phyloP scores from a whole-genome alignment of 352 stramenopile species.

The Globisporangium megalacanthum region DNA sequence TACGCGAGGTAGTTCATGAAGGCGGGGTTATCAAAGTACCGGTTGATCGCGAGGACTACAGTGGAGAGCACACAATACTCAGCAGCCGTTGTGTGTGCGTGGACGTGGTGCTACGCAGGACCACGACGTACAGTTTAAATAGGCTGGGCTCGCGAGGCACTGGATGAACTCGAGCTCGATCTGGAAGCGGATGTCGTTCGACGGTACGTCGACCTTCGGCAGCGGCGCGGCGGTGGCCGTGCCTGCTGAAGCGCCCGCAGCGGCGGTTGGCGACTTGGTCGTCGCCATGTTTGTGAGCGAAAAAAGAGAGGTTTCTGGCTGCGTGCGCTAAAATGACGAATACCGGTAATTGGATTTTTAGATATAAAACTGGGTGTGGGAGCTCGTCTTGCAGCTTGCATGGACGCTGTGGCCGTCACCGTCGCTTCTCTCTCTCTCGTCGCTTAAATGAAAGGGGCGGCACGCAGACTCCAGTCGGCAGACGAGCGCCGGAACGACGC shows the following conservation, averaged over 20 bases:
- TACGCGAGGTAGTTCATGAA: conserved; percentile 91
- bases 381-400: not conserved
- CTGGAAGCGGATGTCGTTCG: conserved; percentile 89
- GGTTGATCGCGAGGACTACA: conserved; percentile 84
- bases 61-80: too few relatives aligned
- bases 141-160: conserved; percentile 83
- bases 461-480: conserved; percentile 1
- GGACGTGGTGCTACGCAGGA: too few relatives aligned
- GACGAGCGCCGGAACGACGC: conserved; percentile 2
- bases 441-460: conserved; percentile 3
- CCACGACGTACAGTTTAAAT: conserved; percentile 77
- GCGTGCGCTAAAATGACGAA: too few relatives aligned
- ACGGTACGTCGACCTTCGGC: conserved; percentile 52
- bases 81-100: too few relatives aligned
- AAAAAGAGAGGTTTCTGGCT: too few relatives aligned
- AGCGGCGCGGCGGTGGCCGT: not conserved
- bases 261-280: not conserved
- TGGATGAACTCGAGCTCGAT: conserved; percentile 93
- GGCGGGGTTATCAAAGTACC: conserved; percentile 87
- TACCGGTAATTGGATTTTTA: not conserved
- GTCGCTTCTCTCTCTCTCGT: too few relatives aligned
- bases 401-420: too few relatives aligned
- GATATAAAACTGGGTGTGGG: not conserved
- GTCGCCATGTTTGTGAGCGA: not conserved
- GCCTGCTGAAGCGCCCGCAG: not conserved